Conservation (phyloP, 805 yeast species). For the Starmerella ratchasimensis region DNA sequence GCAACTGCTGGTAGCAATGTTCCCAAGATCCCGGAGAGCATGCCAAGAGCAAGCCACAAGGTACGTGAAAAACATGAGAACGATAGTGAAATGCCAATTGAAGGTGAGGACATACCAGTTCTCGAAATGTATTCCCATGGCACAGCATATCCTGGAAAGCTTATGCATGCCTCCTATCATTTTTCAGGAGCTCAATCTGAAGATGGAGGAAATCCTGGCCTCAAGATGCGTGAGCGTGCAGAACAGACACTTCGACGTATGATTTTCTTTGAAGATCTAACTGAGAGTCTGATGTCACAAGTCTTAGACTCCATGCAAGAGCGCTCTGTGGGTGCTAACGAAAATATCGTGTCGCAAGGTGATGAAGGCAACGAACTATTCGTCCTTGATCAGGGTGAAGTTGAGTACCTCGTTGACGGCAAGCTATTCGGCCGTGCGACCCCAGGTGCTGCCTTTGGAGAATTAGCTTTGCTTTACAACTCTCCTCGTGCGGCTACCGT, state of each 20-base stretch:
- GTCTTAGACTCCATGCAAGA: constrained; percentile 77
- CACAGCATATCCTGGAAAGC: too few relatives aligned
- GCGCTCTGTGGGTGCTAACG: constrained; percentile 43
- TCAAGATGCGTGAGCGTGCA: constrained; percentile 3
- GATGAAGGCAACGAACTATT: constrained; percentile 91
- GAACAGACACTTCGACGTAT: constrained; percentile 53
- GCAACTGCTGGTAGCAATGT: too few relatives aligned
- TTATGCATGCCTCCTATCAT: neutral
- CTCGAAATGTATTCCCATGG: too few relatives aligned
- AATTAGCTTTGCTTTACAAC: constrained; percentile 92
- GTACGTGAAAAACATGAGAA: too few relatives aligned
- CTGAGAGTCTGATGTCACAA: constrained; percentile 58
- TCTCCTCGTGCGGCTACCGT: constrained; percentile 97
- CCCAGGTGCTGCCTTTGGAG: constrained; percentile 88
- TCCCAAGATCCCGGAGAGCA: too few relatives aligned
- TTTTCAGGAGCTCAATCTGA: neutral
- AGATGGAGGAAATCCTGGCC: constrained; percentile 6
- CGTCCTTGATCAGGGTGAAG: constrained; percentile 70
- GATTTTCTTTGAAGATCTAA: constrained; percentile 74
- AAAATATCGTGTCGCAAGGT: constrained; percentile 72
- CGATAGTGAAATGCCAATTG: too few relatives aligned
- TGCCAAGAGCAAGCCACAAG: too few relatives aligned
- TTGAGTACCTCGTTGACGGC: constrained; percentile 65
- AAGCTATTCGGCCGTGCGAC: constrained; percentile 59
- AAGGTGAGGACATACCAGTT: too few relatives aligned